Conservation (phyloP, 2,329 filamentous ascomycete species). For the Monilinia aucupariae region DNA sequence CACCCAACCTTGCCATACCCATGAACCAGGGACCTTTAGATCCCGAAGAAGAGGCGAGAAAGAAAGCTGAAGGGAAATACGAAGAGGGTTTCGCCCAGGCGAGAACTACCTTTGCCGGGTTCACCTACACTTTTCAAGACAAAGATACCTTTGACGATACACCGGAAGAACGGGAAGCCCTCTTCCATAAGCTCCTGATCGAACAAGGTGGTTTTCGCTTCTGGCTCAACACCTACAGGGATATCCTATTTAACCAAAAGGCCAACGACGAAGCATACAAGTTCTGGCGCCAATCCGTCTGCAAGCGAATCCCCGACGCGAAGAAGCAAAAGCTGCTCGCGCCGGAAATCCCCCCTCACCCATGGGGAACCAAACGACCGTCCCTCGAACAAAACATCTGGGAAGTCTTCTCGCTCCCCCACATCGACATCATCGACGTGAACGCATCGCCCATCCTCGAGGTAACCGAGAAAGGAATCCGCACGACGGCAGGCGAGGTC, state of each 20-base stretch:
- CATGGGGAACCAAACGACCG: conserved; percentile 44
- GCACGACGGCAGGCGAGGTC: conserved; percentile 30
- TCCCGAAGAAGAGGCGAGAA: conserved; percentile 27
- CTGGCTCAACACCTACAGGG: conserved; percentile 31
- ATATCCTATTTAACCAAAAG: conserved; percentile 31
- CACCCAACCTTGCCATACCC: conserved; percentile 42
- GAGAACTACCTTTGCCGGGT: conserved; percentile 28
- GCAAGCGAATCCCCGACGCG: background rate
- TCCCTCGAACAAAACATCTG: conserved; percentile 46
- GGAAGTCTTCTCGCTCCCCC: conserved; percentile 43
- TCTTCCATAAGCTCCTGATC: conserved; percentile 34
- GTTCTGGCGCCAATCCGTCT: conserved; percentile 15
- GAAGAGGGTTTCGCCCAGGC: conserved; percentile 33
- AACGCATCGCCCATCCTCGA: conserved; percentile 40
- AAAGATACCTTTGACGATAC: conserved; percentile 35
- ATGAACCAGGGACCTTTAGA: conserved; percentile 31
- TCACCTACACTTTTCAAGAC: conserved; percentile 33
- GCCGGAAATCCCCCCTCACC: conserved; percentile 41
- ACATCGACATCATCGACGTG: conserved; percentile 44
- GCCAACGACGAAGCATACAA: conserved; percentile 29
- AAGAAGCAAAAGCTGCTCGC: conserved; percentile 42
- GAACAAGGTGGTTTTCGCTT: conserved; percentile 37
- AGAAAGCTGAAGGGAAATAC: conserved; percentile 31
- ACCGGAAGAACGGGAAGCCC: conserved; percentile 34
- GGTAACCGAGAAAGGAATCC: conserved; percentile 38